Conservation (phyloP, 345 rosid species). For the Jatropha curcas region DNA sequence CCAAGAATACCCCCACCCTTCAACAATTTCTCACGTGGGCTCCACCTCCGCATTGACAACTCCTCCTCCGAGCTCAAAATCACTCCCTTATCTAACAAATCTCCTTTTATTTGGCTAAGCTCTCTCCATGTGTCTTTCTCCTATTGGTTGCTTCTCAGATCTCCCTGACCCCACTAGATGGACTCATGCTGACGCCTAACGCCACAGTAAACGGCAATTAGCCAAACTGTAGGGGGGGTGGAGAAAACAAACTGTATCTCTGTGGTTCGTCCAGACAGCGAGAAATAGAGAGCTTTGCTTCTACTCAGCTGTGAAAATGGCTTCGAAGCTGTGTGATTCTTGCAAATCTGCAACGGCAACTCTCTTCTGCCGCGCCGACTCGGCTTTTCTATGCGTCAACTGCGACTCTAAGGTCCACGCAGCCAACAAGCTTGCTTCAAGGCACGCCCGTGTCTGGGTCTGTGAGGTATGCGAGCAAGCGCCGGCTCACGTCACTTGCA, state of each 20-base stretch:
- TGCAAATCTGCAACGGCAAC: constrained; percentile 93
- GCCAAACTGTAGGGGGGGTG: too few species aligned
- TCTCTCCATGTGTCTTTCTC: constrained; percentile 31
- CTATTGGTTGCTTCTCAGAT: constrained; percentile 44
- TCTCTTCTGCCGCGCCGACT: constrained; percentile 85
- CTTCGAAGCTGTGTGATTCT: constrained; percentile 85
- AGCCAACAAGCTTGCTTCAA: constrained; percentile 90
- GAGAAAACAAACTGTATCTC: constrained; percentile 2
- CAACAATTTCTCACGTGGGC: constrained; percentile 7
- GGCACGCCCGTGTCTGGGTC: constrained; percentile 90
- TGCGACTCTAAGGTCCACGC: constrained; percentile 90
- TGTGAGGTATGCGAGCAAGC: constrained; percentile 99
- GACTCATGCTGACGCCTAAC: constrained; percentile 17
- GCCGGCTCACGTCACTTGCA: constrained; percentile 95
- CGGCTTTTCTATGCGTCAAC: constrained; percentile 80
- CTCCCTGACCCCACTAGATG: constrained; percentile 66
- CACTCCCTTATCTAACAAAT: not conserved
- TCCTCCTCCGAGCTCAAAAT: not conserved
- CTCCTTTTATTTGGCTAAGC: constrained; percentile 55
- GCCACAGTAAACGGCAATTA: not conserved
- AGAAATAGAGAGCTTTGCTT: not conserved
- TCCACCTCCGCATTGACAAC: not conserved
- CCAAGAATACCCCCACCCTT: not conserved
- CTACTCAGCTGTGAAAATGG: constrained; percentile 34
- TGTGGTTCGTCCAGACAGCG: not conserved